These are phyloP conservation scores for Exophiala xenobiotica DNA, from an alignment of 2,329 filamentous ascomycete species.

Conservation along the genomic window DNA sequence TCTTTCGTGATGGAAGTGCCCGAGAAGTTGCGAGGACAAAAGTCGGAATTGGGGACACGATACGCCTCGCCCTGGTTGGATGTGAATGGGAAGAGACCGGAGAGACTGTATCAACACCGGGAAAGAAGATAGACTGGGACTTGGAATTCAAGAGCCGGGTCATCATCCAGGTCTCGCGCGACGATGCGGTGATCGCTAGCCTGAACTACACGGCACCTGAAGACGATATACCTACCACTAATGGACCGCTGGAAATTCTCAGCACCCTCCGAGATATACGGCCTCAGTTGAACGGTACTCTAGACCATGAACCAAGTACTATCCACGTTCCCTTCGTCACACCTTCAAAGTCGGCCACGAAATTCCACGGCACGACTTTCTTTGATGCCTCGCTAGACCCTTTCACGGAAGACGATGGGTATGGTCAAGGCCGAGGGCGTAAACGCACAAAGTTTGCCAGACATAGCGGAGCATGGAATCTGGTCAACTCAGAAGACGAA, in stretches of 20 bases:
- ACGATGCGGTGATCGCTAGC: neutral
- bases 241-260: neutral
- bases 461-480: conserved; percentile 69
- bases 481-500: conserved; percentile 48
- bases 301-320: conserved; percentile 8
- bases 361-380: conserved; percentile 14
- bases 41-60: conserved; percentile 74
- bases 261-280: neutral
- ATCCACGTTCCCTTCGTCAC: conserved; percentile 21
- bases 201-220: conserved; percentile 17
- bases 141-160: conserved; percentile 43
- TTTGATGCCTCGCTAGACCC: conserved; percentile 24
- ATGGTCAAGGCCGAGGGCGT: conserved; percentile 59
- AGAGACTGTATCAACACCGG: conserved; percentile 53
- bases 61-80: conserved; percentile 68
- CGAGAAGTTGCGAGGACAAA: conserved; percentile 65
- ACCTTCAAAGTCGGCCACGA: conserved; percentile 17
- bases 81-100: conserved; percentile 62
- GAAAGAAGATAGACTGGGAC: conserved; percentile 59
- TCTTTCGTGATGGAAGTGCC: conserved; percentile 70
- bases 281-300: conserved; percentile 1
- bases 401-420: conserved; percentile 67
- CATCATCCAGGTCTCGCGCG: conserved; percentile 10
- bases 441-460: conserved; percentile 71
- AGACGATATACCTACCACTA: neutral